Evolutionary conservation across 2,329 filamentous ascomycete genomes (phyloP), one percentile per base, ranked within the genome.

Genomic region (Coniochaeta pulveracea): DNA sequence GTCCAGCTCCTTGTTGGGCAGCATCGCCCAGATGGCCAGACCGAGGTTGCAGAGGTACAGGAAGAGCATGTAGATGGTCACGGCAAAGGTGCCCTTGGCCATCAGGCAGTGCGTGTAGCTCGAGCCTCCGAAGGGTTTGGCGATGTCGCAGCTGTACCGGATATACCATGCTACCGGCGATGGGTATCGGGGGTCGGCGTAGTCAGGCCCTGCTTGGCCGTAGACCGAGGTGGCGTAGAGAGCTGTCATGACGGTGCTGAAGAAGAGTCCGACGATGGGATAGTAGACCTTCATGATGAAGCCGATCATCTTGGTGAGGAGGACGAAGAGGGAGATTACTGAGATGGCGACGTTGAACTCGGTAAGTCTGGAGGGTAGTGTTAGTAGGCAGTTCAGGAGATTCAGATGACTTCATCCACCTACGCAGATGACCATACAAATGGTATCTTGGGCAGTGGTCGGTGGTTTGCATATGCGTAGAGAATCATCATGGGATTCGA

Each of bases 281-380:
- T 66, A 74, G 65, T 76, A 85, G 47, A 78, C 59, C 51, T 79
- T 74, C 66, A 86, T 74, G 47, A 84, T 73, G 57, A 72, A 77
- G 47, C 72, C 65, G 40, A 80, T 72, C 41, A 72, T 64, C 61
- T 85, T 86, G 52, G 68, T 63, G 27, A 88, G 67, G 40, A 85
- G 69, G 51, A 85, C 66, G 61, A 89, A 89, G 52, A 83, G 78
- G 37, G 75, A 77, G 34, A 85, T 63, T 43, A 89, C 70, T 23
- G 80, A 80, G 44, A 86, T 79, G 49, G 79, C 78, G 44, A 86
- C 73, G 48, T 88, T 85, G 59, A 72, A 85, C 44, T 79, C 65
- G 30, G 82, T 85, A 40, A 85, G 63, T 36, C 82, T 88, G 48
- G n/a, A 19, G 14, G 15, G 26, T n/a, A 15, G n/a, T 30, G 28